These are phyloP conservation scores for Piloderma croceum DNA, from an alignment of 768 basidiomycete genomes.

Conservation along the genomic window DNA sequence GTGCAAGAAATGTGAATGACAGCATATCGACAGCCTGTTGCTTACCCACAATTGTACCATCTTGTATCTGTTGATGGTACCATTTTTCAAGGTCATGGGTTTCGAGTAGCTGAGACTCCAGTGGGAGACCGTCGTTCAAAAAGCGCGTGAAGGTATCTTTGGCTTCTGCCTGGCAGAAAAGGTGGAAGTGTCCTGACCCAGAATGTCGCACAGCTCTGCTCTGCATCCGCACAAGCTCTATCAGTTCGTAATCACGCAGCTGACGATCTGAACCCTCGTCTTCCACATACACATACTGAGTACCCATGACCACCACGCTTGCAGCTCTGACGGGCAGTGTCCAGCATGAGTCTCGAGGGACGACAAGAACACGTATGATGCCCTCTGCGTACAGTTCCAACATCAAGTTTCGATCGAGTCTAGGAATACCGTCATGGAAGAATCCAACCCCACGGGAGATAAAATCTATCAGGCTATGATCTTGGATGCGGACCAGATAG, in stretches of 20 bases:
- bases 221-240: slow-evolving; percentile 90
- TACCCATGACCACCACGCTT: slow-evolving; percentile 85
- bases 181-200: slow-evolving; percentile 60
- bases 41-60: slow-evolving; percentile 39
- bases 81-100: slow-evolving; percentile 42
- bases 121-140: slow-evolving; percentile 80
- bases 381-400: slow-evolving; percentile 81
- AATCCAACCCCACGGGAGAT: slow-evolving; percentile 85
- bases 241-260: slow-evolving; percentile 71
- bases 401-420: slow-evolving; percentile 62
- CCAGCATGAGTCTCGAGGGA: slow-evolving; percentile 84
- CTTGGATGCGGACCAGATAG: slow-evolving; percentile 53
- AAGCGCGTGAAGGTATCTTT: slow-evolving; percentile 78
- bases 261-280: slow-evolving; percentile 52
- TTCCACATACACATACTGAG: slow-evolving; percentile 67
- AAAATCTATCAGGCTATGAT: slow-evolving; percentile 60
- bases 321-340: slow-evolving; percentile 77
- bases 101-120: slow-evolving; percentile 75
- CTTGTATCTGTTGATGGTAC: slow-evolving; percentile 37
- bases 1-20: slow-evolving; percentile 75
- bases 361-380: slow-evolving; percentile 72
- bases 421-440: slow-evolving; percentile 68
- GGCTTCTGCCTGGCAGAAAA: slow-evolving; percentile 88
- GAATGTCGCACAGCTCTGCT: slow-evolving; percentile 68
- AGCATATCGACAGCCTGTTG: slow-evolving; percentile 73